These are phyloP conservation scores for Vigna reflexopilosa DNA, from an alignment of 306 rosid species.

Conservation along the genomic window DNA sequence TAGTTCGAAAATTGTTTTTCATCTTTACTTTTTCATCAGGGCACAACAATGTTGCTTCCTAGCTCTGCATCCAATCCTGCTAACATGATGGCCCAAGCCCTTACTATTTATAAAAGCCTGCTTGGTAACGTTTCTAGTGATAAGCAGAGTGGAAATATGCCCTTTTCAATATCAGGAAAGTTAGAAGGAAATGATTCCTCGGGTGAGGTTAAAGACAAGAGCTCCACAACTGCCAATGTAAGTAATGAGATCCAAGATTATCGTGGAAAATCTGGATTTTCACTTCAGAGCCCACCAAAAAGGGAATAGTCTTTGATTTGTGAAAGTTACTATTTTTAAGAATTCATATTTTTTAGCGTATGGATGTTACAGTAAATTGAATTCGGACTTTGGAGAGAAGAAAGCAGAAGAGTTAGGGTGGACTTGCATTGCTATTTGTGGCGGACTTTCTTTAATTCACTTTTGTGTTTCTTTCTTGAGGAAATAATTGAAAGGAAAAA, in stretches of 20 bases:
- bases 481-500: neutral
- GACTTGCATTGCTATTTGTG: conserved; percentile 1
- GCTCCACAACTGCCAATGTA: conserved; percentile 24
- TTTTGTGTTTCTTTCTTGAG: conserved; percentile 13
- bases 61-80: conserved; percentile 88
- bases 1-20: neutral
- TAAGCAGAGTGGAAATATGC: conserved; percentile 39
- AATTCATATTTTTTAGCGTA: conserved; percentile 34
- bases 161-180: conserved; percentile 46
- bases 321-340: conserved; percentile 10
- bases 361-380: conserved; percentile 37
- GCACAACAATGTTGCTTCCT: conserved; percentile 96
- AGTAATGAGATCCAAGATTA: conserved; percentile 31
- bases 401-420: conserved; percentile 25
- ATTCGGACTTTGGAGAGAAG: conserved; percentile 12
- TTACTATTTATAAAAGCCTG: conserved; percentile 84
- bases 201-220: conserved; percentile 43
- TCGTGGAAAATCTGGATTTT: conserved; percentile 53
- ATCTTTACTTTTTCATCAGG: conserved; percentile 52
- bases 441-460: conserved; percentile 18
- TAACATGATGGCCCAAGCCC: conserved; percentile 94
- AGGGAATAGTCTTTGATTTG: conserved; percentile 46
- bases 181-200: conserved; percentile 46
- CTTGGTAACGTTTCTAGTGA: conserved; percentile 59
- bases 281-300: conserved; percentile 69